Percentiles rank a stretch among this genome's conserved stretches.
phyloP scores from a whole-genome alignment of 805 yeast species.

The Candida patagonica region DNA sequence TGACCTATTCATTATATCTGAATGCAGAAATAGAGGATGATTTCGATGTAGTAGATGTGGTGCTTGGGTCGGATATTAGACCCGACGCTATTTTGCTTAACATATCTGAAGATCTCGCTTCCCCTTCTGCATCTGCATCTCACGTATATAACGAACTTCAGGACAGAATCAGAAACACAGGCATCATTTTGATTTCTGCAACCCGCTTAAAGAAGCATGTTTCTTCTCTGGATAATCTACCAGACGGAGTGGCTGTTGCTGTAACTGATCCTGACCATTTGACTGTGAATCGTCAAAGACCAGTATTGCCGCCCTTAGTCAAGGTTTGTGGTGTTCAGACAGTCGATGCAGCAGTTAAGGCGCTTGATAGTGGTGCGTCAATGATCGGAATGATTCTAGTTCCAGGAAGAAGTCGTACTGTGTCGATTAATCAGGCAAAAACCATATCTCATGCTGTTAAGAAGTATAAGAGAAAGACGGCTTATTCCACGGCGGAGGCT shows the following conservation, averaged over 20 bases:
- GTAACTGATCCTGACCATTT: conserved; percentile 1
- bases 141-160: no score
- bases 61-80: not conserved
- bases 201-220: not conserved
- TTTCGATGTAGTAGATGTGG: not conserved
- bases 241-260: conserved; percentile 1
- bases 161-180: not conserved
- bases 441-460: conserved; percentile 34
- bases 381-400: conserved; percentile 80
- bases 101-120: not conserved
- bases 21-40: not conserved
- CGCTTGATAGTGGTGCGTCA: conserved; percentile 64
- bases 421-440: conserved; percentile 38
- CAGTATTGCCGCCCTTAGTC: conserved; percentile 32
- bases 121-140: not conserved
- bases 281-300: not conserved
- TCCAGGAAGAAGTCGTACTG: conserved; percentile 69
- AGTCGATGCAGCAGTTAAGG: conserved; percentile 57
- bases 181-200: not conserved
- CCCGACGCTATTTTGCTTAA: not conserved
- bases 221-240: conserved; percentile 2
- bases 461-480: conserved; percentile 3
- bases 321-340: conserved; percentile 81
- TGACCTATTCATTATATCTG: not conserved
- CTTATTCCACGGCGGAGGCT: not conserved